phyloP scores from a whole-genome alignment of 495 filamentous ascomycete species.

The Aspergillus bertholletiae region DNA sequence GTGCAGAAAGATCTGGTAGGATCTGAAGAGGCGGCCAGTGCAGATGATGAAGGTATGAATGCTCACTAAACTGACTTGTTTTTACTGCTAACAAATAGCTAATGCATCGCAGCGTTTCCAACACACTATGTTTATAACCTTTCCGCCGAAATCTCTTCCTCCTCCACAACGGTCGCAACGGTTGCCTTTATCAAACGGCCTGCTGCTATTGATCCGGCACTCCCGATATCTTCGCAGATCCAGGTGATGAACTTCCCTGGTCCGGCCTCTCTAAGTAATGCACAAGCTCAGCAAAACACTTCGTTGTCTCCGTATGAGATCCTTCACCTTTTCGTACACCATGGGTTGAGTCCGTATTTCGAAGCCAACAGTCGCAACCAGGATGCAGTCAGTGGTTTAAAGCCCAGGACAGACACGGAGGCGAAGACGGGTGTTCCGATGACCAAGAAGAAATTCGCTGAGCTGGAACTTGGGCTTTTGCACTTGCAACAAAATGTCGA shows the following conservation, averaged over 20 bases:
- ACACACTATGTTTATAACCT: constrained; percentile 69
- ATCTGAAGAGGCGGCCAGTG: constrained; percentile 50
- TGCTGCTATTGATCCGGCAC: constrained; percentile 73
- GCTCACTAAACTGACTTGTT: background rate
- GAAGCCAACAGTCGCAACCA: constrained; percentile 89
- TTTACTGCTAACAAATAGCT: constrained; percentile 1
- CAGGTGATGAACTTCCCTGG: constrained; percentile 90
- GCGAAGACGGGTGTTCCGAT: constrained; percentile 93
- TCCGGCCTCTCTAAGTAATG: constrained; percentile 58
- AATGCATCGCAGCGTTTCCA: constrained; percentile 19
- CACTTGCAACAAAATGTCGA: constrained; percentile 97
- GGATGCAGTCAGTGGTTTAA: constrained; percentile 58
- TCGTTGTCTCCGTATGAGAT: constrained; percentile 85
- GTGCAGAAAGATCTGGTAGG: constrained; percentile 76
- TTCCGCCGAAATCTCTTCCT: constrained; percentile 74
- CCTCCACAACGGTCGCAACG: constrained; percentile 73
- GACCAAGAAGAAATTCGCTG: constrained; percentile 91
- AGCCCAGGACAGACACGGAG: constrained; percentile 75
- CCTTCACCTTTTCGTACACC: constrained; percentile 81
- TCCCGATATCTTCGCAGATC: constrained; percentile 79
- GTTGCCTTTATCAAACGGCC: constrained; percentile 88
- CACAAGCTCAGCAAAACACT: constrained; percentile 61
- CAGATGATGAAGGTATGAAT: constrained; percentile 40
- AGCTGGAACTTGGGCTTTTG: constrained; percentile 81
- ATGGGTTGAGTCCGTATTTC: constrained; percentile 88